phyloP scores from a whole-genome alignment of 2,329 filamentous ascomycete species.

The Cadophora luteo-olivacea region DNA sequence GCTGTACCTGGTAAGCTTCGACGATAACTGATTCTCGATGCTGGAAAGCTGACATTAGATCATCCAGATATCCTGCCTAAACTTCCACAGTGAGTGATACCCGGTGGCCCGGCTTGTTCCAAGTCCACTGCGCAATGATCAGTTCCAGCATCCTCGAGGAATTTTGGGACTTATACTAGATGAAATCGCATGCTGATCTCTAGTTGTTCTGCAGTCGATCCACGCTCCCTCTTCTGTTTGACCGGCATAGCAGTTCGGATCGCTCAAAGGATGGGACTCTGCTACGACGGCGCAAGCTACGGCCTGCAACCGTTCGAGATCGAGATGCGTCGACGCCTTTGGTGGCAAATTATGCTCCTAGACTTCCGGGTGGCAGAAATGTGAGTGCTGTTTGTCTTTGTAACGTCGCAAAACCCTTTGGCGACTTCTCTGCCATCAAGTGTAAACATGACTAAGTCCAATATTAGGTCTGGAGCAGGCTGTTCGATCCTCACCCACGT shows the following conservation, averaged over 20 bases:
- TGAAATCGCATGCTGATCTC: too few relatives aligned
- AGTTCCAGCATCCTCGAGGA: too few relatives aligned
- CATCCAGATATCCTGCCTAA: conserved; percentile 41
- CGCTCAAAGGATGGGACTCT: conserved; percentile 56
- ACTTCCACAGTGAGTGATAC: conserved; percentile 34
- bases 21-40: too few relatives aligned
- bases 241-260: conserved; percentile 56
- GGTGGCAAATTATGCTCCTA: conserved; percentile 68
- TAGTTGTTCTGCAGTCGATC: conserved; percentile 38
- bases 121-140: too few relatives aligned
- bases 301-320: conserved; percentile 56
- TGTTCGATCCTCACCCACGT: conserved; percentile 50
- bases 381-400: too few relatives aligned
- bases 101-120: too few relatives aligned
- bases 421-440: too few relatives aligned
- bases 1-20: conserved; percentile 64
- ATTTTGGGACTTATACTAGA: too few relatives aligned
- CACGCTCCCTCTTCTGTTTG: conserved; percentile 55
- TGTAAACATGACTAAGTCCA: too few relatives aligned
- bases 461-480: conserved; percentile 50
- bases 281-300: conserved; percentile 47
- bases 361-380: conserved; percentile 63
- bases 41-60: conserved; percentile 9
- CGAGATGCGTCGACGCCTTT: conserved; percentile 65
- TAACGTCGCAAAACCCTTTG: too few relatives aligned